Percentiles rank a stretch among this genome's conserved stretches.
These are phyloP conservation scores for Venturia oleaginea DNA, from an alignment of 2,329 filamentous ascomycete species.

Conservation along the genomic window DNA sequence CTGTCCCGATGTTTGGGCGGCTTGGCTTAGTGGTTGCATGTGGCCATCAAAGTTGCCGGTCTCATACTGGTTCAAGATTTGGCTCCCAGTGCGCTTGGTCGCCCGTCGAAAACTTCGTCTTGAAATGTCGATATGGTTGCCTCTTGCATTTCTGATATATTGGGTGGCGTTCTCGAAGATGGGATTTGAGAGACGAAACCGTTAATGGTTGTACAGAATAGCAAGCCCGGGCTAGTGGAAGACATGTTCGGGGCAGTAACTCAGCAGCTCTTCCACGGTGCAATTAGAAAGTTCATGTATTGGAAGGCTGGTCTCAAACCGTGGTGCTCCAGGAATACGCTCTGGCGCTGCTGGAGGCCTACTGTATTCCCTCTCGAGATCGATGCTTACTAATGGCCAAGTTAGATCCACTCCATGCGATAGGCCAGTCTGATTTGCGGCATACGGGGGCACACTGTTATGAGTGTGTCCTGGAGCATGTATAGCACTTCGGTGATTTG, in stretches of 20 bases:
- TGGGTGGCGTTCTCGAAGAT: neutral
- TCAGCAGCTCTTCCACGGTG: slow-evolving; percentile 4
- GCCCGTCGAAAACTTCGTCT: neutral
- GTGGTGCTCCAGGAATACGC: slow-evolving; percentile 4
- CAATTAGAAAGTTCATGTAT: neutral
- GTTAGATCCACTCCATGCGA: neutral
- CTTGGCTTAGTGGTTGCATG: neutral
- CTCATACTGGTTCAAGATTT: neutral
- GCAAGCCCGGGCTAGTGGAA: slow-evolving; percentile 9
- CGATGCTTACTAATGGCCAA: neutral
- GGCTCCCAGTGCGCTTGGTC: neutral
- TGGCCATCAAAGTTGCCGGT: neutral
- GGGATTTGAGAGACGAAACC: neutral
- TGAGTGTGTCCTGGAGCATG: neutral
- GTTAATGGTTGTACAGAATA: slow-evolving; percentile 4
- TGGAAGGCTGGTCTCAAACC: slow-evolving; percentile 6
- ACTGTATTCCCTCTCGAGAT: neutral
- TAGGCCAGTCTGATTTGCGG: neutral
- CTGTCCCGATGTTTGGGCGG: neutral
- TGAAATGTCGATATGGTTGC: neutral
- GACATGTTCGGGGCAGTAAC: slow-evolving; percentile 11
- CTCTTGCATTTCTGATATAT: neutral
- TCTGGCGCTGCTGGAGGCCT: neutral
- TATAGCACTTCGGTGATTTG: neutral
- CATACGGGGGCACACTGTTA: neutral